Base-by-base conservation (phyloP, 2,329 filamentous ascomycete species). In the Microdochium nivale region DNA sequence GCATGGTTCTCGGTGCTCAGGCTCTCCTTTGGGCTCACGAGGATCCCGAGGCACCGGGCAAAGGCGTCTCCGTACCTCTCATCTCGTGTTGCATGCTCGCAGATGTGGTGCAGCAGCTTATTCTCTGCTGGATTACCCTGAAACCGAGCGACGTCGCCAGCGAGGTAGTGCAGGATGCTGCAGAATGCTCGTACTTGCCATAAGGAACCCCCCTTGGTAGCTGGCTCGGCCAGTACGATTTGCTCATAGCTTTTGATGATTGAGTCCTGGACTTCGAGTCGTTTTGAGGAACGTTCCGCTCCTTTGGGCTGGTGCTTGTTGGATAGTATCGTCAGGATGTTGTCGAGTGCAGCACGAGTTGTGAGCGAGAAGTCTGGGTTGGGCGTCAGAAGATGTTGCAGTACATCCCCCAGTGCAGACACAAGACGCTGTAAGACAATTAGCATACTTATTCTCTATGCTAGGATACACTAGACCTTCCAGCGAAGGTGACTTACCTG, bases 131-230 rank as follows among this genome's bases (percentile, higher is more conserved):
- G 14, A 13, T 21, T 46, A 8, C 51, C 50, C 35, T 55, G 52
- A 40, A 63, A 63, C n/a, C 61, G 57, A n/a, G 57, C 55, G 43
- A 64, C 51, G 48, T 66, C 62, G 7, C 65, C 65, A 13, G 63
- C 63, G 25, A 67, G 55, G 52, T 62, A 66, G 25, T 61, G 52
- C 16, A 67, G 53, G n/a, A 61, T 37, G 27, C 60, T 63, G 16
- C 60, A 57, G 50, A 64, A 62, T 24, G 61, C 55, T n/a, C 43
- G 54, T 25, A 62, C 30, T 3, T 21, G 40, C 40, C 40, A 44
- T 23, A 21, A 8, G 3, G 40, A 13, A 44, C 23, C 40, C 23
- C n/a, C n/a, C 9, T 23, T 11, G 9, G 19, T 19, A 14, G 24
- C 47, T 9, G 48, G 43, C 25, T 23, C 25, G 3, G 21, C 27